phyloP scores from a whole-genome alignment of 768 basidiomycete genomes.

The Chlorophyllum brunneum region DNA sequence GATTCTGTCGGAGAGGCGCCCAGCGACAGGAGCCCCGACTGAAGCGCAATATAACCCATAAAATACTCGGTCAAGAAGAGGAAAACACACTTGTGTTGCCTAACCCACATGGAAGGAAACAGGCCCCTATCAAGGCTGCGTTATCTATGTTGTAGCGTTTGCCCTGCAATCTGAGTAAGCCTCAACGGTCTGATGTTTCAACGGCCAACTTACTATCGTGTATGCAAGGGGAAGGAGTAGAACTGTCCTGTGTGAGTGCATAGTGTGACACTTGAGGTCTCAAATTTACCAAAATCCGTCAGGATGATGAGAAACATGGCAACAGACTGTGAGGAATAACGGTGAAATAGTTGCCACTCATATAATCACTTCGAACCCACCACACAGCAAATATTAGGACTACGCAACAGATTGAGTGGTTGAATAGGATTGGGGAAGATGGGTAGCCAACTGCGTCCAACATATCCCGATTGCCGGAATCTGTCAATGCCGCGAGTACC shows the following conservation, averaged over 20 bases:
- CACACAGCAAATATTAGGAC: constrained; percentile 18
- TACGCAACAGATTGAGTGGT: constrained; percentile 47
- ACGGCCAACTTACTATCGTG: constrained; percentile 27
- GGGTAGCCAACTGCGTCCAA: constrained; percentile 21
- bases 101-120: constrained; percentile 54
- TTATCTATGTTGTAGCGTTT: constrained; percentile 50
- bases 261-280: constrained; percentile 33
- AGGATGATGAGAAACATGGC: constrained; percentile 43
- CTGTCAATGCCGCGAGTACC: constrained; percentile 53
- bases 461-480: constrained; percentile 16
- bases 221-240: constrained; percentile 1
- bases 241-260: constrained; percentile 29
- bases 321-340: not conserved
- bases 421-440: constrained; percentile 59
- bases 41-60: not conserved
- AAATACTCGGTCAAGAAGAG: not conserved
- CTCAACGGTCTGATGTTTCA: not conserved
- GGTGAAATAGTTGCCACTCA: too few species aligned
- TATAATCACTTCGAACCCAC: too few species aligned
- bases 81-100: constrained; percentile 51
- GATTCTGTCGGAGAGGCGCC: constrained; percentile 52
- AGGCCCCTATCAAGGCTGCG: constrained; percentile 52
- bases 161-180: constrained; percentile 37
- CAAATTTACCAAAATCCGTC: constrained; percentile 21
- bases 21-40: constrained; percentile 62